Base-by-base conservation (phyloP, 176 grass and related monocot species). In the Carex scoparia region DNA sequence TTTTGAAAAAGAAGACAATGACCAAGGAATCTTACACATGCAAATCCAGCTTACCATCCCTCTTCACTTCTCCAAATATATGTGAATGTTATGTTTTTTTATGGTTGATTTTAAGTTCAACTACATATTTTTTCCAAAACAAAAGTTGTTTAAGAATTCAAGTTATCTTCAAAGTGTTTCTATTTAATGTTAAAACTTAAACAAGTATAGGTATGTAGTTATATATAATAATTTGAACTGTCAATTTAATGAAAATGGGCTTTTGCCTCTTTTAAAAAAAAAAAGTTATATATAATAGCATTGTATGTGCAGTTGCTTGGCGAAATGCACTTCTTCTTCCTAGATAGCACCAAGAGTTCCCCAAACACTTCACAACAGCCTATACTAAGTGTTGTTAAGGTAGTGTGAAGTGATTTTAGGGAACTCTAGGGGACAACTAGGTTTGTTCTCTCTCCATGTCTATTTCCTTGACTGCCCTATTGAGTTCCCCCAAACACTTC, bases 311-410 rank as follows among this genome's bases (percentile, higher is more conserved):
- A 54, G 48, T 54, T 76, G 1, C 19, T 28, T n/a, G 4, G 9
- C 8, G 42, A 48, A 54, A 30, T 75, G 72, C 23, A 76, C 1
- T 12, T 27, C 8, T 53, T 46, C 42, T 74, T 74, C 70, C 46
- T 92, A 71, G 35, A 9, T 86, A 8, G 19, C 61, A 64, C 35
- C 33, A 12, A 90, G 79, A 91, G 87, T 88, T 88, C 83, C 79
- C 90, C 79, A 92, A 89, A 91, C 85, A 89, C 87, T 89, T 92
- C 90, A 95, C 61, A 35, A 42, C 31, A 60, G 18, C 61, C 38
- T 33, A 46, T 62, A 61, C 61, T 28, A 28, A 53, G 46, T 75
- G 71, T 46, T 49, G 66, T 65, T 65, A 65, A 44, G 59, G 57
- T 46, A 64, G 61, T 65, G 80, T 82, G 61, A 82, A 82, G 61